Evolutionary conservation across 1,284 basidiomycete species (phyloP).

Genomic region (Chiua sp.): DNA sequence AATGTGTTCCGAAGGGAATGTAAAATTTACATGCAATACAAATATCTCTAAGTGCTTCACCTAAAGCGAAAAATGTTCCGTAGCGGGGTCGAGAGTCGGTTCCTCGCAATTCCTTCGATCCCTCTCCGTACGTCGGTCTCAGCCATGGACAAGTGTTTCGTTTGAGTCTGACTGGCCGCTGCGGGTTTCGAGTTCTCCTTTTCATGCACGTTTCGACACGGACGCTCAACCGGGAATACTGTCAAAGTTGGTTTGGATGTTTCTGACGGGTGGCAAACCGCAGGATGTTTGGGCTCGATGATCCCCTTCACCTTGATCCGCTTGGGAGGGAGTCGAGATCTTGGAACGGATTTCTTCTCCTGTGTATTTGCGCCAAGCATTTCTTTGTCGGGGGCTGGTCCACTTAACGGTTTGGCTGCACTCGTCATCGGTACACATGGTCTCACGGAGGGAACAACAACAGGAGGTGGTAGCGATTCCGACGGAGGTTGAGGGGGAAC

Average conservation of each 20-base stretch:
- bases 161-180: conserved; percentile 6
- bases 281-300: not conserved
- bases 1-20: conserved; percentile 18
- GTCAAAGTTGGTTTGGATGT: conserved; percentile 2
- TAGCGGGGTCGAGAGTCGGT: conserved; percentile 50
- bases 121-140: conserved; percentile 33
- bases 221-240: conserved; percentile 15
- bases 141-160: conserved; percentile 17
- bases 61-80: conserved; percentile 55
- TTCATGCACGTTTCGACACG: conserved; percentile 14
- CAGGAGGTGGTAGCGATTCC: conserved; percentile 16
- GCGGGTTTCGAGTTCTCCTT: conserved; percentile 20
- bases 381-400: conserved; percentile 1
- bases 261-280: conserved; percentile 4
- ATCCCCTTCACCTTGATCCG: conserved; percentile 18
- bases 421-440: conserved; percentile 15
- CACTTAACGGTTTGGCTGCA: conserved; percentile 1
- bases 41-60: conserved; percentile 25
- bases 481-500: conserved; percentile 1
- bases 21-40: conserved; percentile 10
- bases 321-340: conserved; percentile 21
- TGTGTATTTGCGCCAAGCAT: not conserved
- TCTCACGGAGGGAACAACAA: conserved; percentile 13
- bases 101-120: conserved; percentile 38
- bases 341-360: conserved; percentile 13